Percentiles rank a stretch among this genome's conserved stretches.
Conservation (phyloP, 257 asterid species). For the Henckelia pumila region DNA sequence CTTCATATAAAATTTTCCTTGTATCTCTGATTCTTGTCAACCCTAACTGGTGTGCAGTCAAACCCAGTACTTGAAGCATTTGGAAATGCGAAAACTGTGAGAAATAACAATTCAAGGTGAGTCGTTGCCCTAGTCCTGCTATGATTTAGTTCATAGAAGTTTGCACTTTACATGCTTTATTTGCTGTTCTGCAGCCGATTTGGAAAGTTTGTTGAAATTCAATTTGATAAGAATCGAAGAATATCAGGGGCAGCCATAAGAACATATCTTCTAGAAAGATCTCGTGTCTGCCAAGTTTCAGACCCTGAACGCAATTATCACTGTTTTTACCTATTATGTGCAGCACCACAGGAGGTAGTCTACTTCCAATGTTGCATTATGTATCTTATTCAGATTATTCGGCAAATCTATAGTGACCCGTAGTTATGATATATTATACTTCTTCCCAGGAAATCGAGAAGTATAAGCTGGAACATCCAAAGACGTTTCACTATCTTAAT, state of each 20-base stretch:
- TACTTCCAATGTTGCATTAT: constrained; percentile 21
- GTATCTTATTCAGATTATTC: constrained; percentile 22
- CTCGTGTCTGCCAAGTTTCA: constrained; percentile 97
- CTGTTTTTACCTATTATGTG: constrained; percentile 94
- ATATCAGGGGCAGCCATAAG: constrained; percentile 99
- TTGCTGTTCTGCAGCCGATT: constrained; percentile 72
- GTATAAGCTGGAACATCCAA: constrained; percentile 78
- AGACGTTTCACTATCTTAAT: constrained; percentile 82
- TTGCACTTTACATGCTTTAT: constrained; percentile 11
- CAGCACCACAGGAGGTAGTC: constrained; percentile 88
- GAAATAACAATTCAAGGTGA: constrained; percentile 97
- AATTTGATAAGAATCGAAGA: constrained; percentile 85
- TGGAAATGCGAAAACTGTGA: constrained; percentile 98
- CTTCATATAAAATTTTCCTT: constrained; percentile 17
- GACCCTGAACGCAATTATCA: constrained; percentile 98
- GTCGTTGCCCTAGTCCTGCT: constrained; percentile 11
- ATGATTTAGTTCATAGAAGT: constrained; percentile 7
- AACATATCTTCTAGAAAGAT: constrained; percentile 95
- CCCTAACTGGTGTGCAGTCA: constrained; percentile 62
- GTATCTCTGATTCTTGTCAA: constrained; percentile 21
- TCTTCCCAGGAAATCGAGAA: constrained; percentile 74
- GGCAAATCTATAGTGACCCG: constrained; percentile 17
- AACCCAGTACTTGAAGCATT: constrained; percentile 99
- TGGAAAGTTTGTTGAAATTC: constrained; percentile 96
- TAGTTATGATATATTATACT: constrained; percentile 24